Evolutionary conservation across 1,139 yeast species (phyloP), one percentile per base, ranked within the genome.

Genomic region (Pichia kudriavzevii): DNA sequence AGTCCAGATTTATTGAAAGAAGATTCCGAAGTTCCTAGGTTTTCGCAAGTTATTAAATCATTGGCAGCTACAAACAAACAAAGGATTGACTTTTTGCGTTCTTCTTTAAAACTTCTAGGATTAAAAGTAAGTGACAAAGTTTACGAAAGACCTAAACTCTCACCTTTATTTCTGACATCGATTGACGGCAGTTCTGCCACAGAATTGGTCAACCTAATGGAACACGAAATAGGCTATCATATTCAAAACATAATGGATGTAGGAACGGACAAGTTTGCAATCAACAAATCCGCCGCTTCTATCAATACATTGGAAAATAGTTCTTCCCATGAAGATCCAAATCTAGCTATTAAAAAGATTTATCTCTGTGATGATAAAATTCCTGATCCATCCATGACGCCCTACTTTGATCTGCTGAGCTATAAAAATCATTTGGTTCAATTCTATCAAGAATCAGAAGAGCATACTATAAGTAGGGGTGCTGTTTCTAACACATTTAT

Each of bases 371-470:
- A 63, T 7, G 61, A 64, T 1, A 26, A 33, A 1, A 36, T 66
- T 4, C 78, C 81, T n/a, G 26, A 32, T 7, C 61, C 73, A 44
- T 35, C 60, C 44, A 42, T 64, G 31, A 80, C 94, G 0, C 91
- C 95, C 0, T 76, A 74, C 55, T 88, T 88, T 59, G 75, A 80
- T 49, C 70, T 80, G 54, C 48, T 54, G 8, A 52, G 63, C 17
- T 91, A 79, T 53, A 81, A 69, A 52, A 52, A 58, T 7, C 50
- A 59, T 22, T 59, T 88, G 35, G 56, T 60, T 14, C 53, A 48
- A 15, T 54, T 64, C 12, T 51, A 50, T 36, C 15, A 34, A 8
- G 31, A 41, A 13, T 47, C 58, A 26, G 25, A 26, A 2, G 39
- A 41, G 30, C 16, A 14, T 14, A 49, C 62, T 11, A 43, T 49